These are phyloP conservation scores for Tulasnella sp. DNA, from an alignment of 768 basidiomycete genomes.

Conservation along the genomic window DNA sequence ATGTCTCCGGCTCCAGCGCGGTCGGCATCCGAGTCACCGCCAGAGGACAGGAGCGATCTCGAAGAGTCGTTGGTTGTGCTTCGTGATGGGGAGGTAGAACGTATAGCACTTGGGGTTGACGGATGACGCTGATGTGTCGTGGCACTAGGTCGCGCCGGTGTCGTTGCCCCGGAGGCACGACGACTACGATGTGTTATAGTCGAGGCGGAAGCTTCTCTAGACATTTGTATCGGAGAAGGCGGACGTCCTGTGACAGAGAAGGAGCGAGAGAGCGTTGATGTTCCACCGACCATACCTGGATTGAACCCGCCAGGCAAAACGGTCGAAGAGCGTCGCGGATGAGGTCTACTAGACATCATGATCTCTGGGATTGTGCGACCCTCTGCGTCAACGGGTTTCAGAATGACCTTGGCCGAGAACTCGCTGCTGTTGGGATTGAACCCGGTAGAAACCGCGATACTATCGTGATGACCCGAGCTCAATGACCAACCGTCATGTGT, in stretches of 20 bases:
- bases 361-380: no score
- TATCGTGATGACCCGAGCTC: conserved; percentile 1
- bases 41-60: background rate
- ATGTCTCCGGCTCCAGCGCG: conserved; percentile 37
- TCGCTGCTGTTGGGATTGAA: no score
- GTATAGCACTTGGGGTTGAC: background rate
- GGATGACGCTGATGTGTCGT: conserved; percentile 4
- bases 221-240: background rate
- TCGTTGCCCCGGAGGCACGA: conserved; percentile 1
- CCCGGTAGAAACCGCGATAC: background rate
- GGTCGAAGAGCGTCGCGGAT: background rate
- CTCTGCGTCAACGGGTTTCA: no score
- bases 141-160: background rate
- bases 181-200: background rate
- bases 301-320: background rate
- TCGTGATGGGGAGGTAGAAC: background rate
- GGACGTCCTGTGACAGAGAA: background rate
- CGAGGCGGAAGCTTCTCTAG: background rate
- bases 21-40: background rate
- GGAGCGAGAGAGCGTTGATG: background rate
- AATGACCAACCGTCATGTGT: conserved; percentile 20
- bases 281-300: background rate
- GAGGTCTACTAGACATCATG: background rate
- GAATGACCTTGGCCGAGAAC: no score
- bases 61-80: background rate